Evolutionary conservation across 2,329 filamentous ascomycete species (phyloP), one percentile per base, ranked within the genome.

Genomic region (Calonectria multiphialidica): DNA sequence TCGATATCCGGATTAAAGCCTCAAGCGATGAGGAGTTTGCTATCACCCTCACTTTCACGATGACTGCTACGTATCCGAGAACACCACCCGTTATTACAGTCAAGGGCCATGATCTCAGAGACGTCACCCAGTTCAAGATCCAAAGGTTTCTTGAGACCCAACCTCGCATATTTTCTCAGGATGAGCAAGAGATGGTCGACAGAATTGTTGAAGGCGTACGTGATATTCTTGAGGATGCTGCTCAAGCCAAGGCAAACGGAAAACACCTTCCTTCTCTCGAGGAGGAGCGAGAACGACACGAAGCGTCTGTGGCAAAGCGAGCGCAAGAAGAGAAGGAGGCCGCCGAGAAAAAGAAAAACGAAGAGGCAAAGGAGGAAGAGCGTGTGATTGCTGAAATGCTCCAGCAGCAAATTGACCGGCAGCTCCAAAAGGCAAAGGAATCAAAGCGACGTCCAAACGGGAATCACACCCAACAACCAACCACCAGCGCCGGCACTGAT

Each of bases 11-110:
- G 65, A 88, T 98, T 74, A 95, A 91, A 79, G 90, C 95, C 12
- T 91, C 91, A 5, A 92, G 91, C 0, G 93, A 97, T 79, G 88
- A 91, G 44, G 93, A 95, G 61, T 90, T 95, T 72, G 89, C 88
- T 30, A 87, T 95, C 45, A 91, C 91, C 2, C 85, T 98, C n/a
- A 89, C 90, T 59, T 95, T 97, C 65, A 93, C 94, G 68, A 87
- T 98, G 76, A 97, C 95, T 10, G 94, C 95, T 8, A 98, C 96
- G 0, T 98, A 98, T 82, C 97, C 96, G 5, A 98, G 95, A 81
- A 94, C 95, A 1, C 86, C 92, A 2, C 96, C 96, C 1, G 86
- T 95, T 13, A 84, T 98, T 16, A 91, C 89, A 5, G 81, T 97
- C 53, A 93, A 94, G 75, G 88, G 92, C 67, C 85, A 91, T 49